Evolutionary conservation across 129 eudicot species (phyloP).

Genomic region (Helianthus tuberosus): DNA sequence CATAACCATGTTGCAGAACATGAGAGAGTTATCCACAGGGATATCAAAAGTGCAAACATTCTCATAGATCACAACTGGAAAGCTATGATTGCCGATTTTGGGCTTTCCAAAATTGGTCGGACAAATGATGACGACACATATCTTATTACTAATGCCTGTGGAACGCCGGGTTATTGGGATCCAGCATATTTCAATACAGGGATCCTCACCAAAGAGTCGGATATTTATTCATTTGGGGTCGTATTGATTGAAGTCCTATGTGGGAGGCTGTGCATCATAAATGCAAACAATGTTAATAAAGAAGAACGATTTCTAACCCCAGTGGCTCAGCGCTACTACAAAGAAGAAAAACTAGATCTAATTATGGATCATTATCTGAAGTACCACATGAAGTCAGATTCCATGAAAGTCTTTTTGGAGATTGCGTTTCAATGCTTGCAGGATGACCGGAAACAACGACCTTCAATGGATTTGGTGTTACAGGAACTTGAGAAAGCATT

Average conservation of each 20-base stretch:
- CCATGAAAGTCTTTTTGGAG: not conserved
- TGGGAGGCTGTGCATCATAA: not conserved
- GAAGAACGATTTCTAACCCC: not conserved
- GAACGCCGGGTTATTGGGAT: constrained; percentile 8
- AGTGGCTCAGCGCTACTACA: not conserved
- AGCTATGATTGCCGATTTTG: constrained; percentile 6
- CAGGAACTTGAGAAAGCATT: not conserved
- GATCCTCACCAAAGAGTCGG: not conserved
- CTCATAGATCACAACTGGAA: constrained; percentile 7
- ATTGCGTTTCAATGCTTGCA: not conserved
- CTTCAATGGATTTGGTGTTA: not conserved
- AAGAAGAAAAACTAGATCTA: not conserved
- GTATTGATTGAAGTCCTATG: constrained; percentile 3
- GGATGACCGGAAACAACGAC: not conserved
- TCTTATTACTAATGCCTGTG: constrained; percentile 1
- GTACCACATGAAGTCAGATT: not conserved
- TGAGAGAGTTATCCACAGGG: not conserved
- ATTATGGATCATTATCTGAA: not conserved
- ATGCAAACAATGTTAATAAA: not conserved
- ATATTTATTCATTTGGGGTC: constrained; percentile 1
- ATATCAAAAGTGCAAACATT: not conserved
- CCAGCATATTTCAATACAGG: not conserved
- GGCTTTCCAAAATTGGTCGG: constrained; percentile 17
- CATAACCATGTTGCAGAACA: not conserved
- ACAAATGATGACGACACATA: not conserved